phyloP scores from a whole-genome alignment of 768 basidiomycete genomes.

The Trametes elegans region DNA sequence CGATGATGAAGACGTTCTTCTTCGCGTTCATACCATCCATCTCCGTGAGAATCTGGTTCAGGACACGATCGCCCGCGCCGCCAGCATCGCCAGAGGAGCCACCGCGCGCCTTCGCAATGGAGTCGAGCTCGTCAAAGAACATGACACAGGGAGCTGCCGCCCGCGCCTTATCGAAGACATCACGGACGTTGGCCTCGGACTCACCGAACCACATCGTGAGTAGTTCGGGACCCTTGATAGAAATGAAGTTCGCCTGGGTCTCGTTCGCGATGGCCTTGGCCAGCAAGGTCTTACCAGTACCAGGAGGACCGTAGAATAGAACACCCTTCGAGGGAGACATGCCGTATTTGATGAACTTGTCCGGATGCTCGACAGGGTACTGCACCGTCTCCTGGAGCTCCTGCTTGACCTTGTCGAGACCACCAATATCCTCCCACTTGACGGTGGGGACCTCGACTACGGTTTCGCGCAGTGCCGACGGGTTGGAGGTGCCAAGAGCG shows the following conservation, averaged over 20 bases:
- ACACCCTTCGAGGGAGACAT: slow-evolving; percentile 99
- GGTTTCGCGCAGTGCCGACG: slow-evolving; percentile 97
- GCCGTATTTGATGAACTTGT: slow-evolving; percentile 99
- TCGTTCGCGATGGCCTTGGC: slow-evolving; percentile 99
- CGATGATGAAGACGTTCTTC: slow-evolving; percentile 99
- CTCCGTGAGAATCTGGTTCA: slow-evolving; percentile 96
- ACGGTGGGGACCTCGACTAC: slow-evolving; percentile 99
- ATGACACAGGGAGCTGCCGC: slow-evolving; percentile 99
- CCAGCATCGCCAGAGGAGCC: slow-evolving; percentile 84
- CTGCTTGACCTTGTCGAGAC: slow-evolving; percentile 98
- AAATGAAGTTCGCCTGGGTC: slow-evolving; percentile 99
- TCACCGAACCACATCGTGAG: slow-evolving; percentile 99
- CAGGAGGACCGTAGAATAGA: slow-evolving; percentile 98
- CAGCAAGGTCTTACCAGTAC: slow-evolving; percentile 98
- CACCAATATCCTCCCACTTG: slow-evolving; percentile 99
- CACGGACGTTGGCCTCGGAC: slow-evolving; percentile 99
- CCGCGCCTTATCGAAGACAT: slow-evolving; percentile 99
- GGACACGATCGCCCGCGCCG: slow-evolving; percentile 95
- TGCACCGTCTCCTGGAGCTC: slow-evolving; percentile 99
- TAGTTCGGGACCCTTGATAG: slow-evolving; percentile 98
- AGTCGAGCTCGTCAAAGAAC: slow-evolving; percentile 99
- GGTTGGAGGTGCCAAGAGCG: slow-evolving; percentile 95
- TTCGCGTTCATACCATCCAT: slow-evolving; percentile 99
- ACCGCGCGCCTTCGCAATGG: slow-evolving; percentile 97
- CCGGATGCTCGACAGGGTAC: slow-evolving; percentile 99